These are phyloP conservation scores for Suillus variegatus DNA, from an alignment of 768 basidiomycete species.

Conservation along the genomic window DNA sequence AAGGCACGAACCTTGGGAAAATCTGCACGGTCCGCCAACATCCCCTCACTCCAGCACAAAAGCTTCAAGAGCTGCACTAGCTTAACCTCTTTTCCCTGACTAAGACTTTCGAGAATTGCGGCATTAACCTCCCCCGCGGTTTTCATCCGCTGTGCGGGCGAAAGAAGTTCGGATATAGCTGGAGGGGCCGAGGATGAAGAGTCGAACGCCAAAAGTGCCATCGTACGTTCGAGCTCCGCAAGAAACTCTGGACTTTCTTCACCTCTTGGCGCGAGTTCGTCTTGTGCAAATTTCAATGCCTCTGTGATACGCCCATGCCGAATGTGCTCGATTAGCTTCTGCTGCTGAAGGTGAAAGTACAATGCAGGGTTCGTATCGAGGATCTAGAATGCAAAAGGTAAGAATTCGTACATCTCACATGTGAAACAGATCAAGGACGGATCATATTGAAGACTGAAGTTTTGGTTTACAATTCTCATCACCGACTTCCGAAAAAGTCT, in stretches of 20 bases:
- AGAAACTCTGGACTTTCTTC: conserved; percentile 95
- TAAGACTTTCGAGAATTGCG: conserved; percentile 88
- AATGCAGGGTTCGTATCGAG: conserved; percentile 92
- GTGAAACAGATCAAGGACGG: conserved; percentile 17
- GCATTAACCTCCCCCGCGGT: conserved; percentile 97
- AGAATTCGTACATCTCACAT: conserved; percentile 9
- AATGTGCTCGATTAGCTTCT: conserved; percentile 93
- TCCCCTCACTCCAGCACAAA: conserved; percentile 84
- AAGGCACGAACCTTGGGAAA: conserved; percentile 66
- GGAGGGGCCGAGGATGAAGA: conserved; percentile 54
- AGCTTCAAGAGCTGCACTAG: conserved; percentile 79
- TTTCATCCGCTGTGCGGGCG: conserved; percentile 85
- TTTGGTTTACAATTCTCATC: conserved; percentile 79
- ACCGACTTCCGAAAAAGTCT: conserved; percentile 72
- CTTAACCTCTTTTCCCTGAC: conserved; percentile 93
- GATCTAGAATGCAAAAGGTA: conserved; percentile 59
- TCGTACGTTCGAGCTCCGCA: conserved; percentile 88
- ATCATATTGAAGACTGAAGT: conserved; percentile 99
- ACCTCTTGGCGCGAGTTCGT: conserved; percentile 91
- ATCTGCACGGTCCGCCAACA: conserved; percentile 75
- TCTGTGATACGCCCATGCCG: conserved; percentile 76
- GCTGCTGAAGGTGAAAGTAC: conserved; percentile 95
- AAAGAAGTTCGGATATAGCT: conserved; percentile 75
- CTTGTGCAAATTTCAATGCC: conserved; percentile 89
- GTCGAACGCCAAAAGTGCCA: conserved; percentile 89